Evolutionary conservation across 306 rosid genomes (phyloP).

Genomic region (Cotoneaster glaucophyllus): DNA sequence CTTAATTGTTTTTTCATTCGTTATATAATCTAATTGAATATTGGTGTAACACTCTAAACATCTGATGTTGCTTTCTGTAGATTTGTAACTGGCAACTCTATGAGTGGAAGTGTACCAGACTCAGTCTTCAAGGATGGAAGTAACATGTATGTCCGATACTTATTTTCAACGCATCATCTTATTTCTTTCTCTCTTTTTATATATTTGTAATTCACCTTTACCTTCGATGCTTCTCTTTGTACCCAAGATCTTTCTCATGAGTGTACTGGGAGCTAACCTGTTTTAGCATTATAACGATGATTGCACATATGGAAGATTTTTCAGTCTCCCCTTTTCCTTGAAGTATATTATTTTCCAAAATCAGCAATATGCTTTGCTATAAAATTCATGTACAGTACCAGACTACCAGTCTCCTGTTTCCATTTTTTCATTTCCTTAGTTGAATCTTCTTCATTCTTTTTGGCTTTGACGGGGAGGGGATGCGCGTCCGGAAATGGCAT

Average conservation of each 20-base stretch:
- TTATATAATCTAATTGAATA: slow-evolving; percentile 6
- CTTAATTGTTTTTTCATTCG: background rate
- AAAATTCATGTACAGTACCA: no score
- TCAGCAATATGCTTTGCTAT: no score
- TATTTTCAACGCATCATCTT: slow-evolving; percentile 8
- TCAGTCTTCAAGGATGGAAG: slow-evolving; percentile 63
- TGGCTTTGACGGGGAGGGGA: no score
- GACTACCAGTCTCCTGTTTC: no score
- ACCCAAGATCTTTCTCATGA: background rate
- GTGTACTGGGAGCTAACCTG: background rate
- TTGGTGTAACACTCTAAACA: slow-evolving; percentile 9
- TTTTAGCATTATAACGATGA: background rate
- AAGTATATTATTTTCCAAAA: background rate
- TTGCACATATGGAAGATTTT: no score
- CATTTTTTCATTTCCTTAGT: no score
- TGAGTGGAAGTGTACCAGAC: slow-evolving; percentile 59
- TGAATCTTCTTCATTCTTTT: no score
- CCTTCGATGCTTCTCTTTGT: background rate
- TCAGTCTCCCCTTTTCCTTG: background rate
- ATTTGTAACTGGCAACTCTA: slow-evolving; percentile 62
- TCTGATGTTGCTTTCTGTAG: slow-evolving; percentile 34
- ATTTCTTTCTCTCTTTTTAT: slow-evolving; percentile 5
- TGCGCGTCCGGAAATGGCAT: background rate
- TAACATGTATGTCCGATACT: slow-evolving; percentile 50
- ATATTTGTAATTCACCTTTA: background rate